These are phyloP conservation scores for Populus tremula DNA, from an alignment of 345 rosid species.

Conservation along the genomic window DNA sequence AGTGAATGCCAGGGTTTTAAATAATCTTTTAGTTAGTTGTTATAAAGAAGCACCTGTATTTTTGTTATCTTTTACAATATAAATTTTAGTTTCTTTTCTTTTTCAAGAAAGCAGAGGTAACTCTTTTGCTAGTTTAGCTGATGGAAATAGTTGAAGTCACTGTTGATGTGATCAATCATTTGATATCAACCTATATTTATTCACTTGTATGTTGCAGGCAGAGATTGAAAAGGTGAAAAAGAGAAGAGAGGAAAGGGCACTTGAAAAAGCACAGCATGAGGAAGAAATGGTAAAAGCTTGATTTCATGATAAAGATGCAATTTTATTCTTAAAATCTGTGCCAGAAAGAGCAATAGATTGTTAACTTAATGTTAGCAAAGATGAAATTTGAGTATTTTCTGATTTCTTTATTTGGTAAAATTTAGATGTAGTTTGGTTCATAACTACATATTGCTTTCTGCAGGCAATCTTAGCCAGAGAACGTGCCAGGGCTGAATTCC, in stretches of 20 bases:
- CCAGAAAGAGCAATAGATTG: neutral
- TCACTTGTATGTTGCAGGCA: conserved; percentile 43
- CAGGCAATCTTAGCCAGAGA: conserved; percentile 93
- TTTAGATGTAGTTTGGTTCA: neutral
- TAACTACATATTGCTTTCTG: conserved; percentile 13
- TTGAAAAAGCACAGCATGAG: conserved; percentile 86
- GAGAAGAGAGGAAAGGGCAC: conserved; percentile 95
- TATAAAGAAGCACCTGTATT: too few relatives aligned
- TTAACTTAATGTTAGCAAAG: neutral
- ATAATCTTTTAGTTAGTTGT: too few relatives aligned
- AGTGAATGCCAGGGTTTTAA: too few relatives aligned
- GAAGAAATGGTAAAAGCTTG: conserved; percentile 76
- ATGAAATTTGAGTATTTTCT: neutral
- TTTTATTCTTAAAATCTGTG: neutral
- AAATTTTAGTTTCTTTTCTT: too few relatives aligned
- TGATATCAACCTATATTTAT: neutral
- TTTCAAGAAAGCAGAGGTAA: too few relatives aligned
- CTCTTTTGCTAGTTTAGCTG: neutral
- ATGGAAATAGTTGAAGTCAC: neutral
- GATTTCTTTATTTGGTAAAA: neutral
- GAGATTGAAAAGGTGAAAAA: conserved; percentile 94
- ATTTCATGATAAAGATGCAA: conserved; percentile 3
- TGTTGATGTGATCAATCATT: neutral
- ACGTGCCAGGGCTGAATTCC: conserved; percentile 94
- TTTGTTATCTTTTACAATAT: too few relatives aligned